Evolutionary conservation across 2,329 filamentous ascomycete species (phyloP), one percentile per base, ranked within the genome.

Genomic region (Pseudogymnoascus sp.): DNA sequence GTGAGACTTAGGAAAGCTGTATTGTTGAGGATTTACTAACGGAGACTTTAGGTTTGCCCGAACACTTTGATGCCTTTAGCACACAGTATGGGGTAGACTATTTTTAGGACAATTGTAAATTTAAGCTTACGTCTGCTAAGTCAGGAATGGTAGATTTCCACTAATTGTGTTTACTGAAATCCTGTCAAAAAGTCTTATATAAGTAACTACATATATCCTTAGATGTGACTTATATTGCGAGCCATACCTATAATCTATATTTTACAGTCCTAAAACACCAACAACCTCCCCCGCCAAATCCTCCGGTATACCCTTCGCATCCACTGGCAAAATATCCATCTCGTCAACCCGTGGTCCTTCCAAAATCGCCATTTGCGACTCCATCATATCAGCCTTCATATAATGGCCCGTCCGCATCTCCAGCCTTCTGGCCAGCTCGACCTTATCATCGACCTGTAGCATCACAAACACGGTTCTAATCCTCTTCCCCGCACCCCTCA

Each of bases 311-410:
- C 16, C 38, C 8, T 26, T 37, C 1, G 60, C 65, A 63, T 68
- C 62, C 14, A 66, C 65, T 61, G 76, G 76, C 19, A 77, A 62
- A 0, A 77, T 70, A 64, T 78, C 75, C 1, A 64, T 64, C 66
- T 78, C 76, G 2, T 69, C 66, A 1, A 65, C 61, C 0, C 63
- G 66, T 0, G 73, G 67, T 1, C 63, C 62, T 63, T 77, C 75
- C 11, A 74, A 70, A 1, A 70, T 68, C 1, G 66, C 67, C 2
- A 76, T 24, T 63, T 78, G 76, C 1, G 72, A 69, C 24, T 73
- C 69, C 0, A 76, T 71, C 74, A 78, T 76, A 7, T 64, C 65
- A 0, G 70, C 62, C 40, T 70, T 68, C 76, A 78, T 77, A 56
- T 75, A 78, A 61, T 77, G 76, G 0, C 67, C 71, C 37, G 69